Base-by-base conservation (phyloP, 345 rosid species). In the Brassica rapa region DNA sequence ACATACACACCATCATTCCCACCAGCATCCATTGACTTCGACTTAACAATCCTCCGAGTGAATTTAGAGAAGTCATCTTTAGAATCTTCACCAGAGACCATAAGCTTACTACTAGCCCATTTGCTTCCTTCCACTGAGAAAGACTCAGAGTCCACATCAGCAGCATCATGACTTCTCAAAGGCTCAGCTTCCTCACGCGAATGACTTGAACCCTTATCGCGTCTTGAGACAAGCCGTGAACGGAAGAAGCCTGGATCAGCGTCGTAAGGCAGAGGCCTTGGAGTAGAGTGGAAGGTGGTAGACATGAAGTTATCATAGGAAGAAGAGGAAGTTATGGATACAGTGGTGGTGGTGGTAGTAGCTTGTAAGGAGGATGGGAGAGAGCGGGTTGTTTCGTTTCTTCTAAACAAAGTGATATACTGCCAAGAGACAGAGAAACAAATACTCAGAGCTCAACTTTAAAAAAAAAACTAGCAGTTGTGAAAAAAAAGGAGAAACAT, bases 231-330 rank as follows among this genome's bases (percentile, higher is more conserved):
- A 68, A 89, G 80, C 79, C 86, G 88, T 75, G 87, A 79, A 65
- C 84, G 77, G 19, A 84, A 81, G 70, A 73, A 85, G 85, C 92
- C 85, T 43, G 94, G 89, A 78, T 91, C 94, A 14, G 84, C 84
- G 76, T 93, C 98, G 80, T 93, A 95, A 84, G 99, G 99, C 86
- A 95, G 80, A 56, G 99, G 98, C 86, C 94, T 87, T 64, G 99
- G 99, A 82, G 97, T 93, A 86, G 98, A 89, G 33, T 83, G 86
- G 80, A 83, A 90, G 81, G 86, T 86, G 77, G 89, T 92, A 77
- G 94, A 86, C 71, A 93, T 89, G 79, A 93, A 91, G 86, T 87
- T 88, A 75, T 90, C 97, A 62, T 83, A 84, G 4, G 97, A 89
- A 11, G 87, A 75, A 75, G 93, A 68, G 59, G 98, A 80, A 69